Base-by-base conservation (phyloP, 2,329 filamentous ascomycete species). In the Mycosphaerella sp. region DNA sequence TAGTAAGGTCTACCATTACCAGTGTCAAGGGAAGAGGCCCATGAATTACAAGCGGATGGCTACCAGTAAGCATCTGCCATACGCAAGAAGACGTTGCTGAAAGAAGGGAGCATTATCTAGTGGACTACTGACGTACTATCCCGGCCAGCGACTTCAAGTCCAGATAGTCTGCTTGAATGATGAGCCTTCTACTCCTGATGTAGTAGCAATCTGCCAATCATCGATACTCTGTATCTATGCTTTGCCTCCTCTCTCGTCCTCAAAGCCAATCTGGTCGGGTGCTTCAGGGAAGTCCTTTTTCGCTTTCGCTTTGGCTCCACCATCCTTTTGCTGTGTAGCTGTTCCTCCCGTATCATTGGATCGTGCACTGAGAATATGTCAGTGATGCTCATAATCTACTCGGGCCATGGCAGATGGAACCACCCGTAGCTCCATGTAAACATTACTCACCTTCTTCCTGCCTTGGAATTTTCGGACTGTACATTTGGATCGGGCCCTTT, bases 281-380 rank as follows among this genome's bases (percentile, higher is more conserved):
- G 72, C 69, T 61, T 75, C 74, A 2, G 74, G 74, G 49, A 71
- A 67, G 48, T 75, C 73, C 48, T 72, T 62, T 67, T 76, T 76
- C 21, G 73, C 70, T 62, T 70, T 70, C 21, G 61, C 56, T 36
- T 53, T 47, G 41, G 61, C 66, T 27, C 64, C 68, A 18, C 67
- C 66, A 18, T 64, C 61, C 21, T 51, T 64, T 28, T 67, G 53
- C 34, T 66, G 62, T 0, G 71, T 72, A 14, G 74, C 73, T 17
- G 64, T 55, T 17, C 73, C 73, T 41, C 72, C 71, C 0, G 56
- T 59, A 39, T 66, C 67, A 34, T 63, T 57, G 28, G 63, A 52
- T 46, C 63, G 64, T 9, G 62, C 49, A 16, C 67, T 70, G 42
- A 9, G 25, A 45, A 35, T 41, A 12, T 30, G 45, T 21, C 9